phyloP scores from a whole-genome alignment of 768 basidiomycete genomes.

The Phlegmacium glaucopus region DNA sequence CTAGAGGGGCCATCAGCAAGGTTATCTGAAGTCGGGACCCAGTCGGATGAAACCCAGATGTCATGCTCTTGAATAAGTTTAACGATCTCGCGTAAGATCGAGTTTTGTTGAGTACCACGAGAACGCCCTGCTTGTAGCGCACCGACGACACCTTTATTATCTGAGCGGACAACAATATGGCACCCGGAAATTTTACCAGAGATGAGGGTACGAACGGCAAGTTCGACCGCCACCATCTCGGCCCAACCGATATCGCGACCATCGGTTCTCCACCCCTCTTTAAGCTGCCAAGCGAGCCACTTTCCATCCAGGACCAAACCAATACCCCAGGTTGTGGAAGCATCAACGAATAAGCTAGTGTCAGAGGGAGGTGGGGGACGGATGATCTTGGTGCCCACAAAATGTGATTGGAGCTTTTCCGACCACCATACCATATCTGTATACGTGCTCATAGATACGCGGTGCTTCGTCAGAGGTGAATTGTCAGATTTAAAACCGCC shows the following conservation, averaged over 20 bases:
- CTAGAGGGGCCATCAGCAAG: too few species aligned
- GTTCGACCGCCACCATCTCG: slow-evolving; percentile 26
- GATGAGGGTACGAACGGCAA: slow-evolving; percentile 10
- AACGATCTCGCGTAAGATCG: too few species aligned
- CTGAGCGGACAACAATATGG: slow-evolving; percentile 25
- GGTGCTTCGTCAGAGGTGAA: slow-evolving; percentile 1
- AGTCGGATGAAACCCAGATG: too few species aligned
- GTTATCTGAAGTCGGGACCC: too few species aligned
- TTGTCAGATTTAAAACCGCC: slow-evolving; percentile 18
- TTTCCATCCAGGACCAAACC: slow-evolving; percentile 24
- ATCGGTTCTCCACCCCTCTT: slow-evolving; percentile 10
- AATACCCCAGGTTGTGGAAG: slow-evolving; percentile 37
- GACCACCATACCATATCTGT: slow-evolving; percentile 28
- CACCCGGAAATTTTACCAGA: not conserved
- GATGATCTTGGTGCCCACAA: too few species aligned
- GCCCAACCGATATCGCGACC: slow-evolving; percentile 25
- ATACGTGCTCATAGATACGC: slow-evolving; percentile 7
- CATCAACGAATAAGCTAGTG: slow-evolving; percentile 30
- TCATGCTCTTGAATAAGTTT: too few species aligned
- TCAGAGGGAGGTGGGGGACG: slow-evolving; percentile 3
- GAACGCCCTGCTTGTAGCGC: slow-evolving; percentile 19
- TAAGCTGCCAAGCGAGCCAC: slow-evolving; percentile 29
- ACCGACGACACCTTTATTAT: slow-evolving; percentile 35
- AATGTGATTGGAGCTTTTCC: slow-evolving; percentile 3
- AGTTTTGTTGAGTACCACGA: slow-evolving; percentile 16